Evolutionary conservation across 106 monocot species (phyloP).

Genomic region (Dioscorea zingiberensis): DNA sequence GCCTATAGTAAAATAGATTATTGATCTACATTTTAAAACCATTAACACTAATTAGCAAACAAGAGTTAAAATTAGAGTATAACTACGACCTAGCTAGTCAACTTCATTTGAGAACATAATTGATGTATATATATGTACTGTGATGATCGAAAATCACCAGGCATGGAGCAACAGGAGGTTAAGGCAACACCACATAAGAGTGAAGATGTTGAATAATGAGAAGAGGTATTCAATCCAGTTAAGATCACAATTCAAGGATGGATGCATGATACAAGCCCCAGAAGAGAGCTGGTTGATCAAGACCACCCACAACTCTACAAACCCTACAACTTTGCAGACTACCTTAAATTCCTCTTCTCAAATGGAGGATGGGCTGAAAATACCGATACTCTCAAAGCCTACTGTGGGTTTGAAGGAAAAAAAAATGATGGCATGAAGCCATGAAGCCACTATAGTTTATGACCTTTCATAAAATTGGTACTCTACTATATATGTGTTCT

Average conservation of each 20-base stretch:
- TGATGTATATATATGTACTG: too few relatives aligned
- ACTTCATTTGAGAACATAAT: too few relatives aligned
- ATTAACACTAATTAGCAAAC: too few relatives aligned
- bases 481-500: too few relatives aligned
- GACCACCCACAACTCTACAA: constrained; percentile 11
- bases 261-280: constrained; percentile 2
- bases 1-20: too few relatives aligned
- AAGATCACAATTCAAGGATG: neutral
- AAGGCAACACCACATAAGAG: constrained; percentile 12
- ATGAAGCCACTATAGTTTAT: too few relatives aligned
- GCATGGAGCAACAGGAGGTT: too few relatives aligned
- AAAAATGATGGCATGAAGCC: neutral
- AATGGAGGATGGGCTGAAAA: neutral
- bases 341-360: constrained; percentile 5
- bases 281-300: constrained; percentile 8
- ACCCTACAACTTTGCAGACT: constrained; percentile 14
- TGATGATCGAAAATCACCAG: too few relatives aligned
- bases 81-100: too few relatives aligned
- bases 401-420: constrained; percentile 8
- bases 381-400: neutral
- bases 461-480: too few relatives aligned
- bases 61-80: too few relatives aligned
- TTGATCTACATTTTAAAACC: too few relatives aligned
- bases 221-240: constrained; percentile 18
- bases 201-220: neutral